Conservation (phyloP, 2,329 filamentous ascomycete species). For the Hymenoscyphus albidus region DNA sequence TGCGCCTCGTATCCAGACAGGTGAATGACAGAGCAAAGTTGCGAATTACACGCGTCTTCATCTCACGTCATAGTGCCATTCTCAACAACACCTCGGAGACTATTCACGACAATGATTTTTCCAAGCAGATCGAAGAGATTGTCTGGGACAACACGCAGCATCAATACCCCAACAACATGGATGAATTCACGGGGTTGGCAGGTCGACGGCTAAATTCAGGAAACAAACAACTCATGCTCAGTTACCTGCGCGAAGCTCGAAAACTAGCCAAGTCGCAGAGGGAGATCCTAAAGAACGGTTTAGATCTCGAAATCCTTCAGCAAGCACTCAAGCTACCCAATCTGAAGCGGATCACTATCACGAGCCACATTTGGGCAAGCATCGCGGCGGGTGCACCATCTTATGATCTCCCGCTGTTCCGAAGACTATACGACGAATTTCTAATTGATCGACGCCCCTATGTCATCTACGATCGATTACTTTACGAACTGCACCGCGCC, state of each 20-base stretch:
- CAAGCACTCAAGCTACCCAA: background rate
- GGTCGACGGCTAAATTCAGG: too few relatives aligned
- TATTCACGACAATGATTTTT: background rate
- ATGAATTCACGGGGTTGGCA: background rate
- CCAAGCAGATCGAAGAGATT: background rate
- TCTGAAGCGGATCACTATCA: background rate
- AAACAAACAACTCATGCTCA: too few relatives aligned
- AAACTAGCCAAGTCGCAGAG: background rate
- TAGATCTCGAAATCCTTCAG: background rate
- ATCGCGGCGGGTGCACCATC: background rate
- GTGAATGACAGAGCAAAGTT: background rate
- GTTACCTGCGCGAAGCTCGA: background rate
- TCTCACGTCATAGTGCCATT: background rate
- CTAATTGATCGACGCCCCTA: background rate
- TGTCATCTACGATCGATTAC: background rate
- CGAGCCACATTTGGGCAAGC: background rate
- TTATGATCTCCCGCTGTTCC: background rate
- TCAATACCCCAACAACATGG: background rate
- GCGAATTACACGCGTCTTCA: background rate
- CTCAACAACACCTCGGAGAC: background rate
- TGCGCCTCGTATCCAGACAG: background rate
- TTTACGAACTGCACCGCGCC: background rate
- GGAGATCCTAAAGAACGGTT: background rate
- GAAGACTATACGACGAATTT: background rate
- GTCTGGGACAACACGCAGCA: background rate